Evolutionary conservation across 139 green algal genomes (phyloP).

Genomic region (Chlorella sp.): DNA sequence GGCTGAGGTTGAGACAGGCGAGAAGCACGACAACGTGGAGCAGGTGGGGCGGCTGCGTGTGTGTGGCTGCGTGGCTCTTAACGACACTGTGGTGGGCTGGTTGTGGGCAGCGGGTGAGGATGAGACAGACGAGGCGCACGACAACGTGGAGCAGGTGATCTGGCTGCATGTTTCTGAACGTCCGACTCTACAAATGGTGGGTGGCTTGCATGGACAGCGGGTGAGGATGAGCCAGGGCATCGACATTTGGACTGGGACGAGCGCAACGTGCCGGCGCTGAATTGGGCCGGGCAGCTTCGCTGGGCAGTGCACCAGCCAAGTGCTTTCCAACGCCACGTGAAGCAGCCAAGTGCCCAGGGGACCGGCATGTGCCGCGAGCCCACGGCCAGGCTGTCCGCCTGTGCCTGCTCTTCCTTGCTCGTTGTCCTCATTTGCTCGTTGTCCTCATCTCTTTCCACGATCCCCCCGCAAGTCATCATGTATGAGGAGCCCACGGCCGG

Average conservation of each 20-base stretch:
- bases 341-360: too few relatives aligned
- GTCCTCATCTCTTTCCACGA: neutral
- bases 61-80: neutral
- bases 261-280: too few relatives aligned
- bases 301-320: too few relatives aligned
- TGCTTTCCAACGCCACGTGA: too few relatives aligned
- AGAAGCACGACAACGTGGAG: slow-evolving; percentile 50
- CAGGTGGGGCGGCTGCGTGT: slow-evolving; percentile 37
- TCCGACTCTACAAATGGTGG: too few relatives aligned
- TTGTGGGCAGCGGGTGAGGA: slow-evolving; percentile 93
- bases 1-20: slow-evolving; percentile 68
- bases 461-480: slow-evolving; percentile 90
- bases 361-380: neutral
- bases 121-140: slow-evolving; percentile 53
- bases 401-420: too few relatives aligned
- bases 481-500: slow-evolving; percentile 99
- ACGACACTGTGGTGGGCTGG: too few relatives aligned
- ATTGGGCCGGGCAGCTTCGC: too few relatives aligned
- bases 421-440: neutral
- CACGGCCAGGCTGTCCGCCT: neutral
- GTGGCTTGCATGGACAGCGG: too few relatives aligned
- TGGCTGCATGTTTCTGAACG: neutral
- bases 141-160: slow-evolving; percentile 53
- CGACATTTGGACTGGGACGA: slow-evolving; percentile 50
- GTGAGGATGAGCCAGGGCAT: slow-evolving; percentile 67